These are phyloP conservation scores for Erythrophleum fordii DNA, from an alignment of 306 rosid genomes.

Conservation along the genomic window DNA sequence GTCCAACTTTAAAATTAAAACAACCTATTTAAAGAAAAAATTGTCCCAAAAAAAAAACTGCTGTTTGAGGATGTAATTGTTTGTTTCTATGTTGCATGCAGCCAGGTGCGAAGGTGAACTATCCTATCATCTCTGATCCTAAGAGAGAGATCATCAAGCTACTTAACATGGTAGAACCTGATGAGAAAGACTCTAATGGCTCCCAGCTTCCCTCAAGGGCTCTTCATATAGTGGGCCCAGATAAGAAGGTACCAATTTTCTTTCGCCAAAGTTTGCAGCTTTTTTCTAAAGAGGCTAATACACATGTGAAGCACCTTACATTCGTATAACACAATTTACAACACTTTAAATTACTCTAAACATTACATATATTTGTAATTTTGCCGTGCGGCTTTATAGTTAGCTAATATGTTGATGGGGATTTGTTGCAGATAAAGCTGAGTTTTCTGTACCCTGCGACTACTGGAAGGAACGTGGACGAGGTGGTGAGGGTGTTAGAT, in stretches of 20 bases:
- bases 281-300: background rate
- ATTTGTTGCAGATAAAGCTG: conserved; percentile 56
- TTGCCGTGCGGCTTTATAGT: no score
- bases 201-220: conserved; percentile 72
- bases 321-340: no score
- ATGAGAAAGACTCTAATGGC: conserved; percentile 63
- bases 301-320: background rate
- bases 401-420: background rate
- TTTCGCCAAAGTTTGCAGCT: background rate
- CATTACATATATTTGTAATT: no score
- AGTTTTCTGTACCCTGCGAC: conserved; percentile 83
- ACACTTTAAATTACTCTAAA: no score
- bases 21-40: no score
- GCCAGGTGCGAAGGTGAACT: conserved; percentile 71
- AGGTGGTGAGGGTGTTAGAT: conserved; percentile 80
- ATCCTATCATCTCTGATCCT: conserved; percentile 70
- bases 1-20: no score
- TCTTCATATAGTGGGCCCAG: conserved; percentile 81
- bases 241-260: conserved; percentile 50
- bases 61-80: background rate
- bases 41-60: background rate
- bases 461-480: conserved; percentile 89
- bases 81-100: conserved; percentile 32
- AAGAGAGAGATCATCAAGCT: conserved; percentile 68
- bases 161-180: conserved; percentile 91